Percentiles rank a stretch among this genome's conserved stretches.
Conservation (phyloP, 192 early-diverging fungal species). For the Powellomyces hirtus region DNA sequence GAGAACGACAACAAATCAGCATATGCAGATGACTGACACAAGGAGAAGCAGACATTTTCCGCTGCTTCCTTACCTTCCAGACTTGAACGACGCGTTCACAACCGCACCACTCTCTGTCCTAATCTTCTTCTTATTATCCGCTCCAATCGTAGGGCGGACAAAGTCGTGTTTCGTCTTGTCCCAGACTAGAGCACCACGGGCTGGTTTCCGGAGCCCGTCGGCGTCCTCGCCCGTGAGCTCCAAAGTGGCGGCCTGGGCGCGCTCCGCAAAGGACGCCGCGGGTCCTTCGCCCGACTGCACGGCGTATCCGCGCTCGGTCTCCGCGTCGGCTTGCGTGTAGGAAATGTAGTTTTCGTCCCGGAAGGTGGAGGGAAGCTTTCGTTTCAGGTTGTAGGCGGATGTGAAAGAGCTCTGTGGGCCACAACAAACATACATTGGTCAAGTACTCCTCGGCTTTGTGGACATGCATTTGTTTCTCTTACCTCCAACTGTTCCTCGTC, state of each 20-base stretch:
- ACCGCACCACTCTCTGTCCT: slow-evolving; percentile 86
- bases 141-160: slow-evolving; percentile 79
- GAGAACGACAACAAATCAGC: background rate
- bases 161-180: slow-evolving; percentile 93
- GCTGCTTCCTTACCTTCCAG: slow-evolving; percentile 54
- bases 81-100: slow-evolving; percentile 85
- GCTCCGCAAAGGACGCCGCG: slow-evolving; percentile 69
- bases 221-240: slow-evolving; percentile 83
- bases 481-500: slow-evolving; percentile 21
- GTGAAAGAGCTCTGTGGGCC: slow-evolving; percentile 5
- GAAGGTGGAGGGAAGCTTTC: slow-evolving; percentile 37
- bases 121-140: slow-evolving; percentile 96
- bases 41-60: background rate
- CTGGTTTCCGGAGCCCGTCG: slow-evolving; percentile 52
- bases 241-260: slow-evolving; percentile 72
- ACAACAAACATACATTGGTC: too few species aligned
- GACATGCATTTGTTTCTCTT: too few species aligned
- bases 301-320: slow-evolving; percentile 84
- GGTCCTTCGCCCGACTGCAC: slow-evolving; percentile 26
- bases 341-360: slow-evolving; percentile 88
- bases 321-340: slow-evolving; percentile 77
- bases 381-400: slow-evolving; percentile 25
- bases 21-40: background rate
- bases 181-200: slow-evolving; percentile 71
- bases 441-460: too few species aligned